Evolutionary conservation across 768 basidiomycete species (phyloP).

Genomic region (Serendipita indica): DNA sequence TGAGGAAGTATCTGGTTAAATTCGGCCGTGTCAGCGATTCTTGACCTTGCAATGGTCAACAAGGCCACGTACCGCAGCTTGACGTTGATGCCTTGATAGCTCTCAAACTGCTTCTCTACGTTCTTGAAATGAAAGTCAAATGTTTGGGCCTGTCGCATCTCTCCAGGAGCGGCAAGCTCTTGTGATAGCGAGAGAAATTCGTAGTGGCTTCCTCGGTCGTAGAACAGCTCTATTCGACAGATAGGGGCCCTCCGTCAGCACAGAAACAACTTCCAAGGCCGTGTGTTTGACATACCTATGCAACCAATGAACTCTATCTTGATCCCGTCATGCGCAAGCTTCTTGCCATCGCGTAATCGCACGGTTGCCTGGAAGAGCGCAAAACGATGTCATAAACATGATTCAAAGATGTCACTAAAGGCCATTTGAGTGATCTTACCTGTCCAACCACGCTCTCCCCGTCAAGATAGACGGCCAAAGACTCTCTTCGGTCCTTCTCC

Average conservation of each 20-base stretch:
- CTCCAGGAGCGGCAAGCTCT: conserved; percentile 89
- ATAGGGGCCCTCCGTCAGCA: too few relatives aligned
- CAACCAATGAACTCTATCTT: conserved; percentile 95
- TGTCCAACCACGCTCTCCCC: conserved; percentile 84
- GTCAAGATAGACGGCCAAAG: conserved; percentile 78
- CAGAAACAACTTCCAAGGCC: background rate
- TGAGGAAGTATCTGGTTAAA: conserved; percentile 64
- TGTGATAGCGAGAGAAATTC: conserved; percentile 93
- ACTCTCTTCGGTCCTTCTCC: conserved; percentile 68
- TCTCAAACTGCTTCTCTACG: conserved; percentile 98
- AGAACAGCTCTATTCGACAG: conserved; percentile 66
- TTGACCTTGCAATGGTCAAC: conserved; percentile 6
- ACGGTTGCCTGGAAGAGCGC: conserved; percentile 48
- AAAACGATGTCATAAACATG: background rate
- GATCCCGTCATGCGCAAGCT: conserved; percentile 86
- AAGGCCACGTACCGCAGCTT: conserved; percentile 61
- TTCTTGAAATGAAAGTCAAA: conserved; percentile 98
- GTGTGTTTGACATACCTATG: conserved; percentile 53
- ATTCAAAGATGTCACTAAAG: background rate
- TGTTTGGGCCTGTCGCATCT: conserved; percentile 91
- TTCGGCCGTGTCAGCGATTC: too few relatives aligned
- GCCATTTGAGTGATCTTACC: conserved; percentile 35
- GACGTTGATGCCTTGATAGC: conserved; percentile 95
- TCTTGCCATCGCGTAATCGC: conserved; percentile 89
- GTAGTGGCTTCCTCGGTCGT: conserved; percentile 95